A percentile compares a stretch with the other conserved stretches of the same genome.
phyloP scores from a whole-genome alignment of 2,329 filamentous ascomycete genomes.

The Myriosclerotinia scirpicola region DNA sequence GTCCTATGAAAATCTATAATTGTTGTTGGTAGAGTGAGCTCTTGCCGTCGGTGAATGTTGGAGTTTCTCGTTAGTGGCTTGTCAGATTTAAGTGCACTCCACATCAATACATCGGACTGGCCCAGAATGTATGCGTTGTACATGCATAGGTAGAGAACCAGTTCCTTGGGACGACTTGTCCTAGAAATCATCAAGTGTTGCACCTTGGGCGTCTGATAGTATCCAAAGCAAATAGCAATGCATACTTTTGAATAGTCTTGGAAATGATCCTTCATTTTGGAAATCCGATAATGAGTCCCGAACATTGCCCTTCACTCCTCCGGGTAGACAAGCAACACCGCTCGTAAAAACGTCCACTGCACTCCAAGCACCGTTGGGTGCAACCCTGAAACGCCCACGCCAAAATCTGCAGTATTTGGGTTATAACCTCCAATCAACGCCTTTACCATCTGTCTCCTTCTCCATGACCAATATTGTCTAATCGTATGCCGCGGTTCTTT shows the following conservation, averaged over 20 bases:
- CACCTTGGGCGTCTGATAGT: slow-evolving; percentile 10
- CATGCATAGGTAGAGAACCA: slow-evolving; percentile 21
- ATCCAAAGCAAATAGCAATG: slow-evolving; percentile 9
- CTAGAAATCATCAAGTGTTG: slow-evolving; percentile 7
- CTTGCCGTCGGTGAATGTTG: slow-evolving; percentile 16
- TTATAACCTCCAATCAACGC: slow-evolving; percentile 31
- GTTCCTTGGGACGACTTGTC: slow-evolving; percentile 20
- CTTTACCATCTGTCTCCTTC: slow-evolving; percentile 22
- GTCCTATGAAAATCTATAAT: background rate
- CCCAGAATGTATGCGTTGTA: slow-evolving; percentile 21
- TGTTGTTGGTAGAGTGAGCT: background rate
- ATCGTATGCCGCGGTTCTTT: slow-evolving; percentile 10
- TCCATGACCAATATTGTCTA: background rate
- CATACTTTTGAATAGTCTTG: slow-evolving; percentile 7
- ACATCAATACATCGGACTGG: slow-evolving; percentile 11
- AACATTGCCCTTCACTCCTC: slow-evolving; percentile 12
- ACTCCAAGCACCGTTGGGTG: slow-evolving; percentile 15
- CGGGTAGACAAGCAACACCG: slow-evolving; percentile 6
- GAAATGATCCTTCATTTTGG: slow-evolving; percentile 32
- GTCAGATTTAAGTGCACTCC: slow-evolving; percentile 22
- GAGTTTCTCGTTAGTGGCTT: slow-evolving; percentile 17
- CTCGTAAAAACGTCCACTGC: slow-evolving; percentile 12
- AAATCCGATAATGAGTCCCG: slow-evolving; percentile 20
- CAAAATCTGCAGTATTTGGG: slow-evolving; percentile 18
- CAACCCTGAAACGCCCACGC: slow-evolving; percentile 22